These are phyloP conservation scores for Capsella rubella DNA, from an alignment of 441 rosid species.

Conservation along the genomic window DNA sequence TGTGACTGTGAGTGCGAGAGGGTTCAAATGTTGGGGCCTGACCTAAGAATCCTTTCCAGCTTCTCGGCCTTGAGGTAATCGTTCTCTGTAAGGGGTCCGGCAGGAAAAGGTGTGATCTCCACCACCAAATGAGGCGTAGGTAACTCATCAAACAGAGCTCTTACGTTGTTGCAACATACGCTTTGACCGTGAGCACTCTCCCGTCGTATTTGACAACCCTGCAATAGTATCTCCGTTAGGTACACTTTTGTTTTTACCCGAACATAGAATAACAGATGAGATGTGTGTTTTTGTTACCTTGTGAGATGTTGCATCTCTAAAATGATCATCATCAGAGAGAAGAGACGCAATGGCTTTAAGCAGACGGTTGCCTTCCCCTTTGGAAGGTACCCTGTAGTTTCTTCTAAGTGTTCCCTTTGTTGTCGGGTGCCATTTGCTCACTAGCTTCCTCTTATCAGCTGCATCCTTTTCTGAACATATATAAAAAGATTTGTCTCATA, in stretches of 20 bases:
- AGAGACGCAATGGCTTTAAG: slow-evolving; percentile 86
- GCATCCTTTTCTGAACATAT: slow-evolving; percentile 66
- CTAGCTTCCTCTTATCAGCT: slow-evolving; percentile 73
- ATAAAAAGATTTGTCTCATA: neutral
- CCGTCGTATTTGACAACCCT: slow-evolving; percentile 98
- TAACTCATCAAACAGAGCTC: slow-evolving; percentile 95
- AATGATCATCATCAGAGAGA: slow-evolving; percentile 91
- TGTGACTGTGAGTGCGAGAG: neutral
- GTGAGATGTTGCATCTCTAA: slow-evolving; percentile 88
- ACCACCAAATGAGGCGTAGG: slow-evolving; percentile 88
- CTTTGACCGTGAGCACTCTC: slow-evolving; percentile 97
- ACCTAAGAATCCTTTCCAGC: slow-evolving; percentile 82
- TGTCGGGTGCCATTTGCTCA: slow-evolving; percentile 96
- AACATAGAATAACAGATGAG: neutral
- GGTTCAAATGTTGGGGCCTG: slow-evolving; percentile 72
- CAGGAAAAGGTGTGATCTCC: slow-evolving; percentile 91
- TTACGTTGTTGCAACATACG: slow-evolving; percentile 96
- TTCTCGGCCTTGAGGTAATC: slow-evolving; percentile 94
- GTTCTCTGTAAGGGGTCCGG: slow-evolving; percentile 77
- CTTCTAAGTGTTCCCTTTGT: slow-evolving; percentile 91
- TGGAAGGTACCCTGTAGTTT: slow-evolving; percentile 88
- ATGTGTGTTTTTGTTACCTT: slow-evolving; percentile 54
- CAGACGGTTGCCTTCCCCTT: slow-evolving; percentile 81
- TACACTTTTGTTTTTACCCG: neutral
- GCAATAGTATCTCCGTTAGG: neutral